These are phyloP conservation scores for Breynia disticha DNA, from an alignment of 441 rosid genomes.

Conservation along the genomic window DNA sequence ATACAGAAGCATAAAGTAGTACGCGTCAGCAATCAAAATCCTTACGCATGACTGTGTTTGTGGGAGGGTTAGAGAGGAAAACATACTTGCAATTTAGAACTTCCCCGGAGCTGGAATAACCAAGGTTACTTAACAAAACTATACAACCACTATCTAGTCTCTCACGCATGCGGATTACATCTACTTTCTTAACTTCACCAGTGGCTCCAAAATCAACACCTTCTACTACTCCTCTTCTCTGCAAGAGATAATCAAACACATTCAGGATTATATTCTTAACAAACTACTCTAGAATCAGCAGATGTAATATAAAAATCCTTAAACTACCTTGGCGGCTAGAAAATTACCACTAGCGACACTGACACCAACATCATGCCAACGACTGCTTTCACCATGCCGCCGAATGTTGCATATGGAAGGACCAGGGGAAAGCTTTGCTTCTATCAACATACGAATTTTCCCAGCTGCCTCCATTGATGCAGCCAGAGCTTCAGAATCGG, in stretches of 20 bases:
- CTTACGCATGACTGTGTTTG: too few species aligned
- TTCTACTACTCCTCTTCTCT: conserved; percentile 89
- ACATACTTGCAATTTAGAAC: conserved; percentile 96
- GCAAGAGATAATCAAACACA: conserved; percentile 15
- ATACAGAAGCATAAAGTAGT: conserved; percentile 6
- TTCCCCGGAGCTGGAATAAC: conserved; percentile 93
- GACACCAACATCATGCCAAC: conserved; percentile 83
- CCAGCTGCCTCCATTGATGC: conserved; percentile 94
- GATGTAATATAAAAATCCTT: not conserved
- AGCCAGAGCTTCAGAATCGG: conserved; percentile 65
- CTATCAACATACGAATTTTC: conserved; percentile 68
- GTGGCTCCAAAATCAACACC: conserved; percentile 96
- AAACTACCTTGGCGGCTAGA: conserved; percentile 88
- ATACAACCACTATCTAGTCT: conserved; percentile 85
- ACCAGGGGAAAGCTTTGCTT: conserved; percentile 90
- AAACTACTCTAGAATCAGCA: not conserved
- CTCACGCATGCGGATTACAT: conserved; percentile 67
- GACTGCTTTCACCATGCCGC: conserved; percentile 84
- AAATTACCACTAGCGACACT: conserved; percentile 95
- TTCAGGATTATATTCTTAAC: not conserved
- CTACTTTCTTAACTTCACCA: conserved; percentile 91
- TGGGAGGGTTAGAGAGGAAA: not conserved
- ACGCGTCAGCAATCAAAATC: not conserved
- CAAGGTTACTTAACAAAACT: conserved; percentile 78
- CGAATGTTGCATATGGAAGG: conserved; percentile 77